Evolutionary conservation across 2,329 filamentous ascomycete species (phyloP).

Genomic region (Talaromyces marneffei): DNA sequence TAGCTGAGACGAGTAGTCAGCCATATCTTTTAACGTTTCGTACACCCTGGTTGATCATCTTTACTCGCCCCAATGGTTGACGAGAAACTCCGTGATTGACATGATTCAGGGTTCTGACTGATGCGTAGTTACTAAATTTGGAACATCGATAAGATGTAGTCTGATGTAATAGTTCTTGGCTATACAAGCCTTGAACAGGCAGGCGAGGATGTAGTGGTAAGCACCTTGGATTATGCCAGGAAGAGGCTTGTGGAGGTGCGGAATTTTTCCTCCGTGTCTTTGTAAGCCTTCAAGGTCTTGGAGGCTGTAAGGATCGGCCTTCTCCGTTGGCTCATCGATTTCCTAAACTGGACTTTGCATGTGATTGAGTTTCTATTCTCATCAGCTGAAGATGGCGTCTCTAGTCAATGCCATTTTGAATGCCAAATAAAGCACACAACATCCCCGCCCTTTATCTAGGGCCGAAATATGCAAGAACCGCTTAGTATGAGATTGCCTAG

Average conservation of each 20-base stretch:
- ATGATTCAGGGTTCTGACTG: background rate
- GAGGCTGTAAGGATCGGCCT: background rate
- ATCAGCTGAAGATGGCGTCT: background rate
- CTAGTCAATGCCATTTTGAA: background rate
- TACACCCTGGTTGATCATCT: background rate
- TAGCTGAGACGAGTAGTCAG: background rate
- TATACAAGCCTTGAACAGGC: background rate
- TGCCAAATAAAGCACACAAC: background rate
- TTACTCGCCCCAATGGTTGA: background rate
- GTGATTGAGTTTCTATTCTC: background rate
- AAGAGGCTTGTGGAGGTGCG: background rate
- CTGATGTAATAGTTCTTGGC: background rate
- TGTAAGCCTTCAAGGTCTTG: background rate
- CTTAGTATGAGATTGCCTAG: background rate
- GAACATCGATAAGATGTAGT: background rate
- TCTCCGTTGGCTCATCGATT: background rate
- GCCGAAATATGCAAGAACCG: background rate
- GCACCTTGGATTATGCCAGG: background rate
- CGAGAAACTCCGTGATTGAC: background rate
- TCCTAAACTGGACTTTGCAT: background rate
- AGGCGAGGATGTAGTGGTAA: background rate
- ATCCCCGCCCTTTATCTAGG: background rate
- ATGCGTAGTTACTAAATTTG: background rate
- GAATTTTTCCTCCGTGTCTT: background rate
- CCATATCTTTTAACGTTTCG: background rate